phyloP scores from a whole-genome alignment of 306 rosid genomes.

The Alnus glutinosa region DNA sequence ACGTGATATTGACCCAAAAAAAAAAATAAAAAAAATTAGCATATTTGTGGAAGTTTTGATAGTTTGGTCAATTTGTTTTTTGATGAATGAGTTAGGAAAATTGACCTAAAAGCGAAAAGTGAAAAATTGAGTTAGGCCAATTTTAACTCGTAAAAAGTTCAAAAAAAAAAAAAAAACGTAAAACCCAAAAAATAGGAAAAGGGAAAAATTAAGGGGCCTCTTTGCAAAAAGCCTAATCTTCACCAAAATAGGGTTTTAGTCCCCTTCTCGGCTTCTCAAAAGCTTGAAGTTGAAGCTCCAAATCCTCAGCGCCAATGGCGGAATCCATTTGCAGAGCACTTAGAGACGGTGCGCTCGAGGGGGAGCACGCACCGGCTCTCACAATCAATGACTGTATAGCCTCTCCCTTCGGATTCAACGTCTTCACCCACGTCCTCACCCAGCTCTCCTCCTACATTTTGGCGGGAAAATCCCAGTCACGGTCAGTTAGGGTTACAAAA shows the following conservation, averaged over 20 bases:
- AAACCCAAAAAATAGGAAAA: background rate
- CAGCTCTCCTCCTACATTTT: constrained; percentile 60
- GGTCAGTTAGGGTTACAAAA: constrained; percentile 41
- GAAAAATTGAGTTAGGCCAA: too few relatives aligned
- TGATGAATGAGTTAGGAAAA: too few relatives aligned
- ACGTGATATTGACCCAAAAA: too few relatives aligned
- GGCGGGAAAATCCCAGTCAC: constrained; percentile 71
- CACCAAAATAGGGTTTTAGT: background rate
- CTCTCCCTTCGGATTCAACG: constrained; percentile 63
- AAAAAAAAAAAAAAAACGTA: too few relatives aligned
- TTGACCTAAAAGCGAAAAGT: too few relatives aligned
- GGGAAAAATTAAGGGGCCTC: background rate
- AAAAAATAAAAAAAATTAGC: background rate
- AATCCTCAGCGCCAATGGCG: constrained; percentile 46
- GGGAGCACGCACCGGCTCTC: constrained; percentile 84
- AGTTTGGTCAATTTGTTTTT: too few relatives aligned
- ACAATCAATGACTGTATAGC: constrained; percentile 65
- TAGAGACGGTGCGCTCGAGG: constrained; percentile 78
- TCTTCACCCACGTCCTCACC: constrained; percentile 58
- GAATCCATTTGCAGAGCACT: constrained; percentile 71
- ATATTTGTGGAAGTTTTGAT: background rate
- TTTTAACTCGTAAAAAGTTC: too few relatives aligned
- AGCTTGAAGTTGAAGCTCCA: too few relatives aligned
- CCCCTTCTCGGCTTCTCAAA: too few relatives aligned
- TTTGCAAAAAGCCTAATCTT: background rate